A percentile compares a stretch with the other conserved stretches of the same genome.
phyloP scores from a whole-genome alignment of 805 yeast species.

The Lipomyces sp. region DNA sequence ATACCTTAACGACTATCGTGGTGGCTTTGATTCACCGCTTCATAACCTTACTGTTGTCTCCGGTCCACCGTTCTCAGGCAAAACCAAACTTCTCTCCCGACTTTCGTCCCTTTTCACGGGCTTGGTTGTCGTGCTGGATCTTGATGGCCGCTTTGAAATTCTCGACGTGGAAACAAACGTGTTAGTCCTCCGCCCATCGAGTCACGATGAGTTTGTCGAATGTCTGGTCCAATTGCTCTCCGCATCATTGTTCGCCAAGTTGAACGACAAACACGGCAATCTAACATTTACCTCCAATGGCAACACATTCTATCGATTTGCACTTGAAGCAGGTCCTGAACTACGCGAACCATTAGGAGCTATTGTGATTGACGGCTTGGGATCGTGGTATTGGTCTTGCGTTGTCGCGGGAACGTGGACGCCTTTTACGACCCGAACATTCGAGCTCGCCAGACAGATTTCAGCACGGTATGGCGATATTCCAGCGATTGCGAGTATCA shows the following conservation, averaged over 20 bases:
- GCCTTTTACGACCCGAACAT: neutral
- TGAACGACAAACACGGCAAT: neutral
- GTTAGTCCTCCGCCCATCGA: constrained; percentile 6
- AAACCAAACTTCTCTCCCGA: constrained; percentile 23
- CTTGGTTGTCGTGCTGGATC: constrained; percentile 27
- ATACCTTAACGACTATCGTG: constrained; percentile 11
- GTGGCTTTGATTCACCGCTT: neutral
- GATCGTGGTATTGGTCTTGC: constrained; percentile 20
- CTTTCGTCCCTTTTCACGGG: constrained; percentile 11
- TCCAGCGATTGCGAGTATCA: constrained; percentile 7
- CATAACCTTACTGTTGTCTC: constrained; percentile 20
- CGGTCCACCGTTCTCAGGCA: constrained; percentile 33
- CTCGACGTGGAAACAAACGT: constrained; percentile 1
- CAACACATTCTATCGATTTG: neutral
- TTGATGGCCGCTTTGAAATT: constrained; percentile 27
- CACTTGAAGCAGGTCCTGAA: neutral
- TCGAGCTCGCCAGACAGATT: neutral
- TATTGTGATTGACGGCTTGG: constrained; percentile 24
- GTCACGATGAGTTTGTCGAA: neutral
- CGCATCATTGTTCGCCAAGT: constrained; percentile 10
- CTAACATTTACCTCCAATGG: neutral
- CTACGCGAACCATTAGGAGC: constrained; percentile 13
- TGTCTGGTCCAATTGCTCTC: constrained; percentile 12
- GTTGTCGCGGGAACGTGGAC: neutral
- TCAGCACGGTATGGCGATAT: constrained; percentile 5